phyloP scores from a whole-genome alignment of 78 protist species.

The Speleostelium caveatum region DNA sequence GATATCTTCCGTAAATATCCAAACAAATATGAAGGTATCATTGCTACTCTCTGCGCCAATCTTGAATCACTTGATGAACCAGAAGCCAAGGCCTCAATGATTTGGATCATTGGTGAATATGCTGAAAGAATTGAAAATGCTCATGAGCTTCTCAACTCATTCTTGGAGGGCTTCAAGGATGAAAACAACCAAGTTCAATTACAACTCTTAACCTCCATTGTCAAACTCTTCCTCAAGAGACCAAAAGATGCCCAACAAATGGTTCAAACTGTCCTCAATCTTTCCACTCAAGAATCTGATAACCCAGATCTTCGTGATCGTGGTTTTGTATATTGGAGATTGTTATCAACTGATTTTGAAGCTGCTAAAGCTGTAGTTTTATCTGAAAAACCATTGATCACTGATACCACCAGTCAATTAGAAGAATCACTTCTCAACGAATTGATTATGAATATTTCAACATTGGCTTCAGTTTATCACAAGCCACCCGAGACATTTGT shows the following conservation, averaged over 20 bases:
- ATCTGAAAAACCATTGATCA: conserved; percentile 94
- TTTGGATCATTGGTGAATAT: conserved; percentile 99
- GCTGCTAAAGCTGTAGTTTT: conserved; percentile 96
- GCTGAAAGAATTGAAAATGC: conserved; percentile 99
- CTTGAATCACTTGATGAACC: conserved; percentile 99
- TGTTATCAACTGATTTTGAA: conserved; percentile 97
- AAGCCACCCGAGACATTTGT: conserved; percentile 93
- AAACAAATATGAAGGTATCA: conserved; percentile 97
- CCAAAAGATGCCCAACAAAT: conserved; percentile 95
- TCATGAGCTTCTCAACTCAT: conserved; percentile 92
- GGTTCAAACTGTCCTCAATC: conserved; percentile 91
- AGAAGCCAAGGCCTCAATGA: conserved; percentile 99
- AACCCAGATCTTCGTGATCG: conserved; percentile 99
- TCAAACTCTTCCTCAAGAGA: conserved; percentile 97
- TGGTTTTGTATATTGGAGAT: conserved; percentile 99
- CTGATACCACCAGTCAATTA: conserved; percentile 89
- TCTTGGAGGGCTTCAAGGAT: conserved; percentile 94
- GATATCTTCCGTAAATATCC: conserved; percentile 99
- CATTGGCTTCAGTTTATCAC: conserved; percentile 98
- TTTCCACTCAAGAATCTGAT: conserved; percentile 97
- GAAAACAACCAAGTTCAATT: conserved; percentile 97
- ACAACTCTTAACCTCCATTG: conserved; percentile 97
- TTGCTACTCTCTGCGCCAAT: conserved; percentile 97
- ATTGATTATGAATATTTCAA: conserved; percentile 90
- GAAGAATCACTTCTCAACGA: conserved; percentile 92